A percentile compares a stretch with the other conserved stretches of the same genome.
phyloP scores from a whole-genome alignment of 2,329 filamentous ascomycete genomes.

The Diaporthe citriasiana region DNA sequence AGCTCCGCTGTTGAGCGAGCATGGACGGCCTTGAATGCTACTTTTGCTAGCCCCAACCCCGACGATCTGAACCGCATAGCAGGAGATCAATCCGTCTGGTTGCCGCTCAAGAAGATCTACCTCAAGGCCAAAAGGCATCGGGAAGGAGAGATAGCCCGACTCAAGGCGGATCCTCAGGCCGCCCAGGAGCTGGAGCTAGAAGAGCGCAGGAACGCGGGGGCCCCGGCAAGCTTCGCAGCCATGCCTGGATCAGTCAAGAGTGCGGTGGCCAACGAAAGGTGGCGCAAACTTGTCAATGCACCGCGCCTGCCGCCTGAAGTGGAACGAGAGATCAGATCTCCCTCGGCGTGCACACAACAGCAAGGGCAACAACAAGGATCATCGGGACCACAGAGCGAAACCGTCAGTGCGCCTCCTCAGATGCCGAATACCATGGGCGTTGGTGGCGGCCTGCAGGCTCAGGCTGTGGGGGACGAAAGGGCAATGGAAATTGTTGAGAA shows the following conservation, averaged over 20 bases:
- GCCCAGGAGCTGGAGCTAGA: slow-evolving; percentile 64
- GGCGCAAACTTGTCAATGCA: slow-evolving; percentile 63
- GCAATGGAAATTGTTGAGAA: slow-evolving; percentile 52
- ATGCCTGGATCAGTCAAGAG: slow-evolving; percentile 62
- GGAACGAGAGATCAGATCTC: background rate
- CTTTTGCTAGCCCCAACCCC: slow-evolving; percentile 52
- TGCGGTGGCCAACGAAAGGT: slow-evolving; percentile 64
- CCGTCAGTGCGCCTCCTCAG: background rate
- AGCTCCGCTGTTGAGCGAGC: slow-evolving; percentile 48
- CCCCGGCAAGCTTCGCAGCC: slow-evolving; percentile 62
- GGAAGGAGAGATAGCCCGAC: slow-evolving; percentile 63
- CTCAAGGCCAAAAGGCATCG: slow-evolving; percentile 66
- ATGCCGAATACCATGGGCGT: slow-evolving; percentile 22
- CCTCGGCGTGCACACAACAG: slow-evolving; percentile 13
- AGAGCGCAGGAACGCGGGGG: slow-evolving; percentile 58
- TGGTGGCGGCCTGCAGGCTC: slow-evolving; percentile 14
- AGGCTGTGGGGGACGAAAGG: slow-evolving; percentile 20
- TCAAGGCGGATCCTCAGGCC: slow-evolving; percentile 63
- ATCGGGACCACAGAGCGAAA: slow-evolving; percentile 10
- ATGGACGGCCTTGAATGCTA: slow-evolving; percentile 49
- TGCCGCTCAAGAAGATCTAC: slow-evolving; percentile 69
- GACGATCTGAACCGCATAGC: slow-evolving; percentile 60
- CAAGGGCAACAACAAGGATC: slow-evolving; percentile 30
- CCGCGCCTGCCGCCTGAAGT: slow-evolving; percentile 44
- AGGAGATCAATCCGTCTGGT: slow-evolving; percentile 64